A percentile compares a stretch with the other conserved stretches of the same genome.
Conservation (phyloP, 1,284 basidiomycete genomes). For the Wallemia ichthyophaga region DNA sequence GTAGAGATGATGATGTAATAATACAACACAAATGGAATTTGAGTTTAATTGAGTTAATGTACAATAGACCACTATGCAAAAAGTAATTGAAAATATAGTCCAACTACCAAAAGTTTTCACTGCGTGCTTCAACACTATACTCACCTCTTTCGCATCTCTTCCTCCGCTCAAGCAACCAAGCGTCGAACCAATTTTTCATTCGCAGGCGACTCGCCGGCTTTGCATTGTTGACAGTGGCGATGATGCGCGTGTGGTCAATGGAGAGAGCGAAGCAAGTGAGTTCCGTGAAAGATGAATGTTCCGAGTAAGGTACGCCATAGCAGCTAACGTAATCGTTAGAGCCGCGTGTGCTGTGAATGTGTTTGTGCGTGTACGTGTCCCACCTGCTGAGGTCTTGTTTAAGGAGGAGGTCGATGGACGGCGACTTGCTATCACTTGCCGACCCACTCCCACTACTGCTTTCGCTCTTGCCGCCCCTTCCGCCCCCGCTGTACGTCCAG, state of each 20-base stretch:
- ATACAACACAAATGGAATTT: too few relatives aligned
- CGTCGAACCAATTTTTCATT: background rate
- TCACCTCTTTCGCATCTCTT: background rate
- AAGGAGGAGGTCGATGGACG: background rate
- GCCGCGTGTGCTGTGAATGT: slow-evolving; percentile 10
- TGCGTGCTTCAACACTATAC: background rate
- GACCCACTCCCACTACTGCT: too few relatives aligned
- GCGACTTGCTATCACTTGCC: too few relatives aligned
- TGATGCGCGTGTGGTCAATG: slow-evolving; percentile 49
- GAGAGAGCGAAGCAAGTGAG: slow-evolving; percentile 76
- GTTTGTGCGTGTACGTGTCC: slow-evolving; percentile 7
- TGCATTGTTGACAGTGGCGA: slow-evolving; percentile 59
- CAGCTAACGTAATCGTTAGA: slow-evolving; percentile 4
- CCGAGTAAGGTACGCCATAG: slow-evolving; percentile 60
- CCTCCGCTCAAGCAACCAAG: background rate
- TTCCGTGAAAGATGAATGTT: slow-evolving; percentile 83
- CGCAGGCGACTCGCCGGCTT: background rate
- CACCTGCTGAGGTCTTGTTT: background rate
- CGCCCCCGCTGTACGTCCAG: slow-evolving; percentile 64
- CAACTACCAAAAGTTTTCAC: background rate
- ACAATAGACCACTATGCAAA: too few relatives aligned
- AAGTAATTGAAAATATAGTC: background rate
- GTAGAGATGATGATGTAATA: background rate
- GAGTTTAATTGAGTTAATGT: too few relatives aligned
- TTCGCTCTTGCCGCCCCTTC: too few relatives aligned